phyloP scores from a whole-genome alignment of 2,329 filamentous ascomycete species.

The Botrytis medusae region DNA sequence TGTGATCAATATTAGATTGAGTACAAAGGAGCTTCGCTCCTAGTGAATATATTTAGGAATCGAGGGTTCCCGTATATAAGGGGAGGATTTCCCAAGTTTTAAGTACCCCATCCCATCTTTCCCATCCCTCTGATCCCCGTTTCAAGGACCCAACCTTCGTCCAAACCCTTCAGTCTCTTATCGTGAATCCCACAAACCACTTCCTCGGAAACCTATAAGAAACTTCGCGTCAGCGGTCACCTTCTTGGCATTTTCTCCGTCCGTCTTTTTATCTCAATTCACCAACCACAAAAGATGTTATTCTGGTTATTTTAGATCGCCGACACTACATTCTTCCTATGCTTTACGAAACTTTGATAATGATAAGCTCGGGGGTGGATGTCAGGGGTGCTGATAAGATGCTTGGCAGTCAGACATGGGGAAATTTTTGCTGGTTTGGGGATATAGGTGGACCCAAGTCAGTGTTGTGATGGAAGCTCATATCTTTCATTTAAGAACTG shows the following conservation, averaged over 20 bases:
- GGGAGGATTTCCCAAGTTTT: neutral
- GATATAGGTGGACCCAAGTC: neutral
- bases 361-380: neutral
- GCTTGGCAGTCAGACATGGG: neutral
- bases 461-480: neutral
- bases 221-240: neutral
- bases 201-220: neutral
- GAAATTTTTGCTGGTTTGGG: slow-evolving; percentile 2
- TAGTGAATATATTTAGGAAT: neutral
- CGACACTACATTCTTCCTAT: neutral
- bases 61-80: neutral
- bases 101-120: neutral
- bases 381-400: neutral
- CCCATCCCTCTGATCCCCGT: neutral
- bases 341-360: neutral
- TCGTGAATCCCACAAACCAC: neutral
- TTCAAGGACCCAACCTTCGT: neutral
- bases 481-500: neutral
- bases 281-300: neutral
- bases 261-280: neutral
- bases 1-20: neutral
- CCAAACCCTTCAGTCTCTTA: neutral
- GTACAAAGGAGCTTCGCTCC: neutral
- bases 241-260: neutral
- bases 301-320: neutral